phyloP scores from a whole-genome alignment of 2,329 filamentous ascomycete species.

The Pseudocercospora pini-densiflorae region DNA sequence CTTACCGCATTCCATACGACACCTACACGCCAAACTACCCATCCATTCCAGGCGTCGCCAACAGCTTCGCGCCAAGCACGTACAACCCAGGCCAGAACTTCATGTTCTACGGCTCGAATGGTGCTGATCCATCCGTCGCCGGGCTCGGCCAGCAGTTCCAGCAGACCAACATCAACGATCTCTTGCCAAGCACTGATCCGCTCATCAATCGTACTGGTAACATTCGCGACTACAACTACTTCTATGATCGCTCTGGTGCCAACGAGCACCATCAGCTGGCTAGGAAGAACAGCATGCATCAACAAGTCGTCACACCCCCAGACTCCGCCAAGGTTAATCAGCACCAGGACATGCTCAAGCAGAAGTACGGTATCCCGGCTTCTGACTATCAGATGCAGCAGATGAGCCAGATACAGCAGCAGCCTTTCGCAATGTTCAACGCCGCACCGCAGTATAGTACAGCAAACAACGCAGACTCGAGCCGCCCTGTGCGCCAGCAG shows the following conservation, averaged over 20 bases:
- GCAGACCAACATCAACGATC: constrained; percentile 17
- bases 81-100: constrained; percentile 15
- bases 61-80: constrained; percentile 34
- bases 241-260: constrained; percentile 22
- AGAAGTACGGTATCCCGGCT: neutral
- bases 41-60: constrained; percentile 38
- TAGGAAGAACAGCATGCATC: neutral
- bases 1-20: constrained; percentile 39
- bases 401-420: neutral
- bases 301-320: neutral
- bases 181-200: constrained; percentile 8
- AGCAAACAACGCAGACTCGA: neutral
- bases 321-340: constrained; percentile 9
- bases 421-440: neutral
- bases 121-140: neutral
- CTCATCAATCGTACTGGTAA: constrained; percentile 12
- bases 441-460: constrained; percentile 2
- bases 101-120: constrained; percentile 16
- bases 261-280: constrained; percentile 13
- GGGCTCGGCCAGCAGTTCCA: constrained; percentile 8
- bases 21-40: constrained; percentile 41
- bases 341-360: constrained; percentile 11
- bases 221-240: constrained; percentile 27
- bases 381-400: neutral
- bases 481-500: constrained; percentile 8